Percentiles rank a stretch among this genome's conserved stretches.
Conservation (phyloP, 2,329 filamentous ascomycete species). For the Penicillium sp. region DNA sequence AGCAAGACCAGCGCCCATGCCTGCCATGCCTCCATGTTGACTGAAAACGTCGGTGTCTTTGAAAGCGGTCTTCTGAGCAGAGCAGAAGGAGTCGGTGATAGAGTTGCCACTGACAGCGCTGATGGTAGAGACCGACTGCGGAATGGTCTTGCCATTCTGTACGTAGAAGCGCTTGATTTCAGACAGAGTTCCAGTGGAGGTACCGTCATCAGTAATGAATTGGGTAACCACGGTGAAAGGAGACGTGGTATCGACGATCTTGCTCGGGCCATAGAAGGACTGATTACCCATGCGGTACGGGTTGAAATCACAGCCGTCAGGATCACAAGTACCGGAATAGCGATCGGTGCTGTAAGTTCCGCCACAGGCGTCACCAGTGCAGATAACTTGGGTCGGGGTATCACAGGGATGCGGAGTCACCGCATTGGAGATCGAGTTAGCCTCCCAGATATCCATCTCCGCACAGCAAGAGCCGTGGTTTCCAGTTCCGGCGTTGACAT, state of each 20-base stretch:
- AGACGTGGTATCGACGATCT: conserved; percentile 59
- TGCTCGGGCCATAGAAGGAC: conserved; percentile 62
- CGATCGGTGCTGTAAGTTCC: conserved; percentile 54
- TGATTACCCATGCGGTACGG: conserved; percentile 65
- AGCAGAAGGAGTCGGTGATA: conserved; percentile 61
- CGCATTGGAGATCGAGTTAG: conserved; percentile 64
- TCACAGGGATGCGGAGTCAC: conserved; percentile 67
- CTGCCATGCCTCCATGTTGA: conserved; percentile 55
- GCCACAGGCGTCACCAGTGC: conserved; percentile 54
- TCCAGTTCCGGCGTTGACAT: conserved; percentile 56
- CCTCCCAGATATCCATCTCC: conserved; percentile 72
- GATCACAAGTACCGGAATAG: conserved; percentile 64
- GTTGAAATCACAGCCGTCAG: conserved; percentile 73
- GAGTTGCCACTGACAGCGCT: conserved; percentile 52
- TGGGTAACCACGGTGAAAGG: conserved; percentile 69
- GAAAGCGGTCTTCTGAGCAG: conserved; percentile 56
- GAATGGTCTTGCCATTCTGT: conserved; percentile 61
- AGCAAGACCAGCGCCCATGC: conserved; percentile 8
- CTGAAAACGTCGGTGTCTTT: conserved; percentile 56
- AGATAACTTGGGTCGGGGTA: conserved; percentile 51
- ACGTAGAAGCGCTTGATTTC: conserved; percentile 67
- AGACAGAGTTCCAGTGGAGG: conserved; percentile 54
- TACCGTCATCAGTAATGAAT: conserved; percentile 56
- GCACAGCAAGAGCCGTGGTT: conserved; percentile 62
- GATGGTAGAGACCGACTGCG: conserved; percentile 53